A percentile compares a stretch with the other conserved stretches of the same genome.
Conservation (phyloP, 176 grass and related monocot genomes). For the Triticum dicoccoides region DNA sequence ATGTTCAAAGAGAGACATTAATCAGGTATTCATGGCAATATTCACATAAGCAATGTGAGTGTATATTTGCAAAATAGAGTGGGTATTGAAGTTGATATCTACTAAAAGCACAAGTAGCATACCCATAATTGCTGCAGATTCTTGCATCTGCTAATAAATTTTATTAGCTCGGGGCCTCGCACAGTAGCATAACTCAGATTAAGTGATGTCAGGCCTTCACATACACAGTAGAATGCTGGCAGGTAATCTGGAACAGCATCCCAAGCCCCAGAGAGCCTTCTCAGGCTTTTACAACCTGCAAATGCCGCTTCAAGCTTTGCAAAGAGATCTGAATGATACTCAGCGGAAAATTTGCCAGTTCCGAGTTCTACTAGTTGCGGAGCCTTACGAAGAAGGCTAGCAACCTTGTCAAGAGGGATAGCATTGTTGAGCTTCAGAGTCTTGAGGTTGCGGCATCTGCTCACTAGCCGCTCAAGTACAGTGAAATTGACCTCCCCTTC, state of each 20-base stretch:
- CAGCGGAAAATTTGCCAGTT: constrained; percentile 43
- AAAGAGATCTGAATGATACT: constrained; percentile 50
- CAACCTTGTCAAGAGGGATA: constrained; percentile 62
- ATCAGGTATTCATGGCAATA: neutral
- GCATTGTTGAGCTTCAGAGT: constrained; percentile 60
- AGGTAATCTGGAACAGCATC: constrained; percentile 50
- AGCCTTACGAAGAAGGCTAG: constrained; percentile 41
- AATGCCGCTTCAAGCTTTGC: constrained; percentile 48
- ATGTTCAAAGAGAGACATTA: neutral
- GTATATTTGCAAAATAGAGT: neutral
- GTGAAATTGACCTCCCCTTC: constrained; percentile 51
- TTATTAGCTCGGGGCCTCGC: constrained; percentile 53
- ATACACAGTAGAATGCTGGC: constrained; percentile 61
- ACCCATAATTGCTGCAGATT: constrained; percentile 60
- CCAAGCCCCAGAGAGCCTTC: constrained; percentile 54
- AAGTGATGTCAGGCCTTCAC: constrained; percentile 61
- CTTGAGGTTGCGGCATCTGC: constrained; percentile 62
- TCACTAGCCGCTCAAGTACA: constrained; percentile 56
- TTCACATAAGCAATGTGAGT: neutral
- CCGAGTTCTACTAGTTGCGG: constrained; percentile 57
- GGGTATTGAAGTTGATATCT: neutral
- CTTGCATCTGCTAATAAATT: constrained; percentile 63
- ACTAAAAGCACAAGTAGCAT: constrained; percentile 25
- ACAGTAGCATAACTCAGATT: constrained; percentile 66
- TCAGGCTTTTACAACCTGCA: constrained; percentile 53